Evolutionary conservation across 2,329 filamentous ascomycete species (phyloP).

Genomic region (Podosphaera xanthii): DNA sequence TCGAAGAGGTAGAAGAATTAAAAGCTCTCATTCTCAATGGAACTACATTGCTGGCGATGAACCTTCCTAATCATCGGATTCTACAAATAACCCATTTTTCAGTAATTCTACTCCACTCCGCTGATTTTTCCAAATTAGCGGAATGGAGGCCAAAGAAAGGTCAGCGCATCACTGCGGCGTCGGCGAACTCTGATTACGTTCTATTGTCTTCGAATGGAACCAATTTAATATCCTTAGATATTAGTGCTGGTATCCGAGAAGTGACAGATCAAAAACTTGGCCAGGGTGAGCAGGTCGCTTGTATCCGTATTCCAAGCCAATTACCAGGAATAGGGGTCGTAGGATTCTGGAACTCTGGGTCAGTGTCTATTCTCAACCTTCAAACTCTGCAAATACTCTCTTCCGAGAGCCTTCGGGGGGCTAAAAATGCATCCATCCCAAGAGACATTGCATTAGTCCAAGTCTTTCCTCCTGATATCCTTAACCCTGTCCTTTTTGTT

Average conservation of each 20-base stretch:
- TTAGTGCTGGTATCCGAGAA: constrained; percentile 33
- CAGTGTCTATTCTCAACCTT: constrained; percentile 51
- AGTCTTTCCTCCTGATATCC: constrained; percentile 36
- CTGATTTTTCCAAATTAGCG: constrained; percentile 26
- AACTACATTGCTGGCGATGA: constrained; percentile 48
- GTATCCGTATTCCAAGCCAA: constrained; percentile 49
- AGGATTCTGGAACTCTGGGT: constrained; percentile 72
- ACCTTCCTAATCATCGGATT: constrained; percentile 37
- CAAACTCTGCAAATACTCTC: constrained; percentile 40
- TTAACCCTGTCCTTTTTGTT: constrained; percentile 56
- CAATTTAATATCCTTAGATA: constrained; percentile 44
- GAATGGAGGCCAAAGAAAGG: constrained; percentile 31
- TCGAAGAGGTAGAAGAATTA: constrained; percentile 69
- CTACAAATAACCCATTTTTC: constrained; percentile 53
- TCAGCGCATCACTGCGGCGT: constrained; percentile 51
- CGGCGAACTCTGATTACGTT: constrained; percentile 45
- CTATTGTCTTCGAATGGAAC: constrained; percentile 57
- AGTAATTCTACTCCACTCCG: constrained; percentile 38
- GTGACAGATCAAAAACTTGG: constrained; percentile 36
- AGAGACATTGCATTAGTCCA: constrained; percentile 61
- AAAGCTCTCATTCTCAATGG: constrained; percentile 45
- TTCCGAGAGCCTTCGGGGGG: constrained; percentile 35
- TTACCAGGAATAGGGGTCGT: constrained; percentile 48
- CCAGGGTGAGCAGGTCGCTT: constrained; percentile 58
- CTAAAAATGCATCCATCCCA: constrained; percentile 56